These are phyloP conservation scores for Rosellinia necatrix DNA, from an alignment of 2,329 filamentous ascomycete species.

Conservation along the genomic window DNA sequence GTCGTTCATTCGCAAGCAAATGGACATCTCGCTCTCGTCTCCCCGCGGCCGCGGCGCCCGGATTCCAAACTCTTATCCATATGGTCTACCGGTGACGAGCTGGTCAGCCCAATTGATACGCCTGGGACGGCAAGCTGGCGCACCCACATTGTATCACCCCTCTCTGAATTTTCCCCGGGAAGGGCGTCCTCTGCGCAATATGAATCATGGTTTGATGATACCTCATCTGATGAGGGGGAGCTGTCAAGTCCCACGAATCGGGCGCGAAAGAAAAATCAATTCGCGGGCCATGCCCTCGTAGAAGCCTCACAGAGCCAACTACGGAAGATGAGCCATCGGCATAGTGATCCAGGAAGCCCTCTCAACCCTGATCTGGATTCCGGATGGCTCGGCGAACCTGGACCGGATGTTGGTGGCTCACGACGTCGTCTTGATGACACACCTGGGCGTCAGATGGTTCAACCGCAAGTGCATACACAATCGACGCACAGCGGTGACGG, in stretches of 20 bases:
- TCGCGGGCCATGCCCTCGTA: neutral
- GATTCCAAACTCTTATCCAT: conserved; percentile 27
- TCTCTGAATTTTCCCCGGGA: conserved; percentile 26
- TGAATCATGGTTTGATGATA: conserved; percentile 22
- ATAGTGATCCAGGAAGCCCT: conserved; percentile 37
- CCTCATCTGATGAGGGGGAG: conserved; percentile 17
- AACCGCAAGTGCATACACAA: conserved; percentile 1
- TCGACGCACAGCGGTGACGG: neutral
- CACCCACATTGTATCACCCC: conserved; percentile 34
- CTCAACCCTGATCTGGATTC: conserved; percentile 18
- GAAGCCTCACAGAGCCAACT: conserved; percentile 9
- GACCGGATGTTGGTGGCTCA: conserved; percentile 19
- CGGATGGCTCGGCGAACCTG: conserved; percentile 27
- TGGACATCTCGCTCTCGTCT: conserved; percentile 23
- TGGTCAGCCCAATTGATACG: conserved; percentile 34
- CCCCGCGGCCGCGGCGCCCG: conserved; percentile 31
- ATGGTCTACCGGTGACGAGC: conserved; percentile 20
- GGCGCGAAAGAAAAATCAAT: neutral
- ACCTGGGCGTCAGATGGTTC: conserved; percentile 5
- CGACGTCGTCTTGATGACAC: neutral
- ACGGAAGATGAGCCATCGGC: conserved; percentile 27
- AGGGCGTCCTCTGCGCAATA: neutral
- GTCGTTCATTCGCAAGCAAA: conserved; percentile 1
- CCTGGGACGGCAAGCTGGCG: conserved; percentile 24
- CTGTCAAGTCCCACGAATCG: neutral